Conservation (phyloP, 345 rosid species). For the Acer campestre region DNA sequence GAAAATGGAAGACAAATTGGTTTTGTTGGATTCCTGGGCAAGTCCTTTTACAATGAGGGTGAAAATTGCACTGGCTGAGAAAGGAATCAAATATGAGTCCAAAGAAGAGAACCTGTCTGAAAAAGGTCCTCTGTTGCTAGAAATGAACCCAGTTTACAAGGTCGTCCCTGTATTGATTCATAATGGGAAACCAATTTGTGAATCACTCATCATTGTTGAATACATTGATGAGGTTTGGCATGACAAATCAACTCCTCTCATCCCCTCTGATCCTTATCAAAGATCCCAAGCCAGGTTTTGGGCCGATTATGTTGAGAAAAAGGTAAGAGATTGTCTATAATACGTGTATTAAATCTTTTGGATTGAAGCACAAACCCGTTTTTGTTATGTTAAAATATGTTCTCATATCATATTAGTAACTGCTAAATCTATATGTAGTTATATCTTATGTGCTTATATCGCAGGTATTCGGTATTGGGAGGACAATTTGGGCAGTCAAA, state of each 20-base stretch:
- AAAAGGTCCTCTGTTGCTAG: background rate
- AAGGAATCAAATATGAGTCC: constrained; percentile 4
- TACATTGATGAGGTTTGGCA: constrained; percentile 8
- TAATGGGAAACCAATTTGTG: constrained; percentile 5
- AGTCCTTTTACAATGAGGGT: background rate
- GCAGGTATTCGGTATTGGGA: constrained; percentile 1
- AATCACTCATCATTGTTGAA: background rate
- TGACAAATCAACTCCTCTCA: background rate
- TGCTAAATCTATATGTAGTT: too few species aligned
- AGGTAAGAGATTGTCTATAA: background rate
- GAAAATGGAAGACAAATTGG: background rate
- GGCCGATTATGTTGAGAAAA: constrained; percentile 14
- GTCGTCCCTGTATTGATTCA: background rate
- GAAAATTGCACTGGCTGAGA: constrained; percentile 6
- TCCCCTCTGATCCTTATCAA: background rate
- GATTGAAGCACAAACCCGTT: too few species aligned
- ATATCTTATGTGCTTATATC: background rate
- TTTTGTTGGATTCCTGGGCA: background rate
- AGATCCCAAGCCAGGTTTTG: constrained; percentile 12
- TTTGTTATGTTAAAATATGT: background rate
- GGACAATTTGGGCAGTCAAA: background rate
- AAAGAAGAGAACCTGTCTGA: background rate
- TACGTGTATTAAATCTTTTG: too few species aligned
- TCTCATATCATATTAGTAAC: too few species aligned
- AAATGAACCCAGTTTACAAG: background rate